Conservation (phyloP, 768 basidiomycete species). For the Grammothele lineata region DNA sequence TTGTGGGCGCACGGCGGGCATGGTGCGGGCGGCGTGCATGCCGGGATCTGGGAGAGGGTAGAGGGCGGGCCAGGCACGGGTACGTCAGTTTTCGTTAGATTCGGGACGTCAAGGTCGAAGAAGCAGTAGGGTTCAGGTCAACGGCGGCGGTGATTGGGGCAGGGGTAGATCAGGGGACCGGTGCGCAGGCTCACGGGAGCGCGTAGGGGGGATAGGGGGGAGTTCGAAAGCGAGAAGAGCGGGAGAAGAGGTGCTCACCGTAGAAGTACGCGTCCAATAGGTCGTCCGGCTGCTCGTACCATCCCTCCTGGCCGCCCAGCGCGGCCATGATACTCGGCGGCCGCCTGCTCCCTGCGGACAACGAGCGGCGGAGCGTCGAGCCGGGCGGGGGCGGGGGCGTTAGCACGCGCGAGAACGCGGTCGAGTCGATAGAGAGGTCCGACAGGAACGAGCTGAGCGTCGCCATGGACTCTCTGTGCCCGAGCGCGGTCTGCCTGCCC, state of each 20-base stretch:
- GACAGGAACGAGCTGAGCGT: slow-evolving; percentile 28
- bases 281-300: slow-evolving; percentile 29
- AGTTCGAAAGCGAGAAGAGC: too few species aligned
- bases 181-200: too few species aligned
- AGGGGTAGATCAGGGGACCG: too few species aligned
- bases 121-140: too few species aligned
- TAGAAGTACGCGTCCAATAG: slow-evolving; percentile 39
- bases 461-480: slow-evolving; percentile 21
- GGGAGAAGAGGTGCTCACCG: slow-evolving; percentile 24
- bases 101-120: too few species aligned
- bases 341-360: slow-evolving; percentile 18
- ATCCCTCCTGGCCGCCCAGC: slow-evolving; percentile 19
- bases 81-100: too few species aligned
- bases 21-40: slow-evolving; percentile 11
- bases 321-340: slow-evolving; percentile 13
- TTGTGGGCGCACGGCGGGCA: slow-evolving; percentile 7
- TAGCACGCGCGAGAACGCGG: slow-evolving; percentile 8
- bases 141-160: not conserved
- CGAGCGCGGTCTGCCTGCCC: slow-evolving; percentile 8
- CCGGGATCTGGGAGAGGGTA: slow-evolving; percentile 14
- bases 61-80: too few species aligned
- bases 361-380: slow-evolving; percentile 14
- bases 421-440: slow-evolving; percentile 26
- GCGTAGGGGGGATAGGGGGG: not conserved
- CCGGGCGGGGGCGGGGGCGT: slow-evolving; percentile 11